Percentiles rank a stretch among this genome's conserved stretches.
These are phyloP conservation scores for Arxiozyma bovina DNA, from an alignment of 1,139 yeast species.

Conservation along the genomic window DNA sequence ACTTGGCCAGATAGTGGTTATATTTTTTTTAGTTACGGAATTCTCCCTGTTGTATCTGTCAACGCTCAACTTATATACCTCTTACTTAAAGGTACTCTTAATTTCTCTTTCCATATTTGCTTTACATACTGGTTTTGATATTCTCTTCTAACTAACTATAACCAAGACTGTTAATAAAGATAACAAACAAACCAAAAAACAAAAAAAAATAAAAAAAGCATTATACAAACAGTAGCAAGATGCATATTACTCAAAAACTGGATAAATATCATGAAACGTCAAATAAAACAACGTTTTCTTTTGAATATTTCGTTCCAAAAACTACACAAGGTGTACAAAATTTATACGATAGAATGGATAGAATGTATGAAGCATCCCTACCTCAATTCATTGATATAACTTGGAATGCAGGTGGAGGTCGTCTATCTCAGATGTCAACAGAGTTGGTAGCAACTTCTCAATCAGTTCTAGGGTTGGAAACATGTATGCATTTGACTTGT, in stretches of 20 bases:
- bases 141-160: too few species aligned
- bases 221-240: constrained; percentile 9
- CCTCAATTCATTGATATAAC: constrained; percentile 93
- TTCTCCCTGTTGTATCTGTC: too few species aligned
- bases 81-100: too few species aligned
- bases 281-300: constrained; percentile 63
- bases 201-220: too few species aligned
- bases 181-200: too few species aligned
- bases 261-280: constrained; percentile 26
- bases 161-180: too few species aligned
- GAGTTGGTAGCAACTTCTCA: constrained; percentile 91
- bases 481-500: constrained; percentile 97
- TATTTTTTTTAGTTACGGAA: too few species aligned
- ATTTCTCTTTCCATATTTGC: too few species aligned
- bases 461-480: constrained; percentile 85
- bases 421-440: constrained; percentile 63
- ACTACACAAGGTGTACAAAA: constrained; percentile 95
- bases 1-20: too few species aligned
- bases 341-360: constrained; percentile 91
- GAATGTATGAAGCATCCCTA: constrained; percentile 79
- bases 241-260: constrained; percentile 36
- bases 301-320: constrained; percentile 97
- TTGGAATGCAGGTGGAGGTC: constrained; percentile 93
- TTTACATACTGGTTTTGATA: too few species aligned
- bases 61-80: too few species aligned